Evolutionary conservation across 805 yeast genomes (phyloP).

Genomic region (Yamadazyma olivae): DNA sequence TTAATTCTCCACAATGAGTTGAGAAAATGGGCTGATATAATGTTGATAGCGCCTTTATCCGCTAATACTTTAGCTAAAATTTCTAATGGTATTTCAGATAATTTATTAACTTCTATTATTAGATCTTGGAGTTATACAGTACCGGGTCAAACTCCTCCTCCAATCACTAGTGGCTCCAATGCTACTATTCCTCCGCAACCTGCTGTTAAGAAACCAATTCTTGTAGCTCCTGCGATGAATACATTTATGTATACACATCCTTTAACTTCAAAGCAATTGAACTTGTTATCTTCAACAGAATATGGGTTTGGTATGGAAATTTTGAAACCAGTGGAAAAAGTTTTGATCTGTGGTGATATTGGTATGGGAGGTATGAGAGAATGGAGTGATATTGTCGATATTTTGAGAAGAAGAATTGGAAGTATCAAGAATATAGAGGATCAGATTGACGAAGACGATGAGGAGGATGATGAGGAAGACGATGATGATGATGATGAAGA

Average conservation of each 20-base stretch:
- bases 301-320: conserved; percentile 43
- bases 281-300: conserved; percentile 28
- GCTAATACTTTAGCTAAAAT: conserved; percentile 45
- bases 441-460: conserved; percentile 20
- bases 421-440: conserved; percentile 23
- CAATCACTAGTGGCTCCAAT: conserved; percentile 3
- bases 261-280: conserved; percentile 39
- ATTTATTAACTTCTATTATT: conserved; percentile 39
- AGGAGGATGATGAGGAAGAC: conserved; percentile 31
- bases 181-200: conserved; percentile 1
- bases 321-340: conserved; percentile 45
- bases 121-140: conserved; percentile 36
- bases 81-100: conserved; percentile 43
- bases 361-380: conserved; percentile 52
- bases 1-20: conserved; percentile 42
- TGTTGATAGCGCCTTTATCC: conserved; percentile 44
- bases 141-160: conserved; percentile 5
- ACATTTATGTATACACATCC: conserved; percentile 49
- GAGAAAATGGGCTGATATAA: conserved; percentile 46
- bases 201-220: conserved; percentile 34
- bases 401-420: conserved; percentile 32
- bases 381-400: conserved; percentile 45
- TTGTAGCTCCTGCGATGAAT: conserved; percentile 49
- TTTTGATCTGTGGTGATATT: conserved; percentile 45
- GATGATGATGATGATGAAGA: conserved; percentile 38